phyloP scores from a whole-genome alignment of 768 basidiomycete species.

The Mycena floridula region DNA sequence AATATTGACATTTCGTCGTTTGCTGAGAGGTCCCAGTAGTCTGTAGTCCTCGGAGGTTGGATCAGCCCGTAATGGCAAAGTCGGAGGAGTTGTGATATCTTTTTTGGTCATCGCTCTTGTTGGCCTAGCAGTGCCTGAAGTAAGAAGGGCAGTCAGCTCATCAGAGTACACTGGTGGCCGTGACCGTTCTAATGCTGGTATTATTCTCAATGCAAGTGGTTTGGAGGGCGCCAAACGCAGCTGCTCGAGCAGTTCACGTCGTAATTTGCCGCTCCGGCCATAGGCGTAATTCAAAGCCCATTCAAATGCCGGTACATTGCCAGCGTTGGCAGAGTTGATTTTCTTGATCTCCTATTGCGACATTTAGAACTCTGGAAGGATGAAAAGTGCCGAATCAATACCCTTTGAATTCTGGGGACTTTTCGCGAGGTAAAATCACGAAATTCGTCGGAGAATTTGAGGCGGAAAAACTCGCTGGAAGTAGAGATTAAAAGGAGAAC shows the following conservation, averaged over 20 bases:
- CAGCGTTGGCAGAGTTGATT: slow-evolving; percentile 50
- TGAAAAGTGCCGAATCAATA: slow-evolving; percentile 13
- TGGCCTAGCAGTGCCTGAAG: slow-evolving; percentile 38
- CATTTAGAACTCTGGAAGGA: not conserved
- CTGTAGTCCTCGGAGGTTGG: slow-evolving; percentile 51
- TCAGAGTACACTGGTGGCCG: slow-evolving; percentile 63
- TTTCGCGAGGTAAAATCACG: slow-evolving; percentile 36
- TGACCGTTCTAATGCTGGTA: slow-evolving; percentile 44
- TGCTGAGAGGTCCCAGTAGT: slow-evolving; percentile 62
- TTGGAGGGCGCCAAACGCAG: slow-evolving; percentile 23
- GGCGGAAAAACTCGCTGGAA: slow-evolving; percentile 25
- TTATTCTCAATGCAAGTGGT: slow-evolving; percentile 27
- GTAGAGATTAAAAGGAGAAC: not conserved
- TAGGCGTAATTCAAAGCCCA: slow-evolving; percentile 65
- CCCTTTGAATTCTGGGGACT: slow-evolving; percentile 47
- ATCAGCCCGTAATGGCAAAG: slow-evolving; percentile 50
- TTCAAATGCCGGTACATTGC: slow-evolving; percentile 42
- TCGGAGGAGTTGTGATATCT: slow-evolving; percentile 44
- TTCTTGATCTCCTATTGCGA: slow-evolving; percentile 42
- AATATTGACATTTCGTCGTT: slow-evolving; percentile 67
- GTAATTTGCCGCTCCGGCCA: slow-evolving; percentile 67
- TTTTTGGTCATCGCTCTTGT: slow-evolving; percentile 36
- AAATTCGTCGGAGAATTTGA: slow-evolving; percentile 41
- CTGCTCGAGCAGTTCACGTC: slow-evolving; percentile 63
- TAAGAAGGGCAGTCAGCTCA: slow-evolving; percentile 58